These are phyloP conservation scores for Fusarium sp. DNA, from an alignment of 2,329 filamentous ascomycete species.

Conservation along the genomic window DNA sequence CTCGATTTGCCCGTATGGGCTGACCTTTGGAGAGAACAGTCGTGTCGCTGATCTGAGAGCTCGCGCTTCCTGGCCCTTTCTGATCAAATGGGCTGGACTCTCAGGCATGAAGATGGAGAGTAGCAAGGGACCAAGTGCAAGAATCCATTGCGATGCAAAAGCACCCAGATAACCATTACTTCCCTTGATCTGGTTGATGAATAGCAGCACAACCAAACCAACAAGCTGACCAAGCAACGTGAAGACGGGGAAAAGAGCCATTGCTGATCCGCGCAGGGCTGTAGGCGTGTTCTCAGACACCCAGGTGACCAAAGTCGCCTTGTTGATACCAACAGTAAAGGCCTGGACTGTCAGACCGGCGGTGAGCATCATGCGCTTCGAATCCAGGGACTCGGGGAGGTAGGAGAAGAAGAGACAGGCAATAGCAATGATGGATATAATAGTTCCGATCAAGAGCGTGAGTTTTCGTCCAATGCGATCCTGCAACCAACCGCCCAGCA, in stretches of 20 bases:
- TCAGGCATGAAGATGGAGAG: conserved; percentile 48
- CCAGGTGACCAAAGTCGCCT: conserved; percentile 56
- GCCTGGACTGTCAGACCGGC: conserved; percentile 48
- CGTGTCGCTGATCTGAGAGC: conserved; percentile 37
- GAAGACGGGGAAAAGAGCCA: conserved; percentile 49
- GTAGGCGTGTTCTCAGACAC: conserved; percentile 50
- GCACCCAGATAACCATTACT: conserved; percentile 44
- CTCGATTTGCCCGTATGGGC: conserved; percentile 26
- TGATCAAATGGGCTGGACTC: conserved; percentile 45
- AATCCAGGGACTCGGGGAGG: conserved; percentile 5
- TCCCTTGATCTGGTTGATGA: conserved; percentile 39
- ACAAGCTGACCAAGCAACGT: conserved; percentile 49
- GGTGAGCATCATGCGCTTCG: conserved; percentile 46
- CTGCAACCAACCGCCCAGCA: conserved; percentile 49
- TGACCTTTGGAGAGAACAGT: conserved; percentile 41
- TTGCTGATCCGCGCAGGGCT: conserved; percentile 45
- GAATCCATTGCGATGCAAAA: conserved; percentile 47
- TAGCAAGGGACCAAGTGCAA: conserved; percentile 38
- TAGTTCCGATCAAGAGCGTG: conserved; percentile 44
- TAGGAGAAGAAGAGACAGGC: conserved; percentile 50
- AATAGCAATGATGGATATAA: conserved; percentile 45
- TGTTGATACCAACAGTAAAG: conserved; percentile 46
- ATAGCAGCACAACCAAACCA: conserved; percentile 42
- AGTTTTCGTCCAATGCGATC: conserved; percentile 47
- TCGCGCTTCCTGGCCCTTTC: conserved; percentile 30